Conservation (phyloP, 202 grass and related monocot species). For the Panicum hallii region DNA sequence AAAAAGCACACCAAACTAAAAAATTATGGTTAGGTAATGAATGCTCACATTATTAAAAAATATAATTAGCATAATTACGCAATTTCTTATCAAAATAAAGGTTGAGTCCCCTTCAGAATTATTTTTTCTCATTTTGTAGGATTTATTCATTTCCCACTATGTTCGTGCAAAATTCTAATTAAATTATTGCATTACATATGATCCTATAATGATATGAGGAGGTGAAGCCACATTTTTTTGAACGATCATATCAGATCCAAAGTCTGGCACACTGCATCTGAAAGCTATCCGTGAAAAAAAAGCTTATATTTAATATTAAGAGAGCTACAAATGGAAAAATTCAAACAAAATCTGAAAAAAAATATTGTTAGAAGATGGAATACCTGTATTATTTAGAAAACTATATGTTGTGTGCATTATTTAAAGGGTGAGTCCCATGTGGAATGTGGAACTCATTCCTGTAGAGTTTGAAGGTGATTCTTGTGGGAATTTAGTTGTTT, state of each 20-base stretch:
- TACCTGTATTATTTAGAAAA: not conserved
- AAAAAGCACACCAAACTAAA: not conserved
- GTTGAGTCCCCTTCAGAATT: no score
- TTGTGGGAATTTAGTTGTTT: not conserved
- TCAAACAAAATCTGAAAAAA: not conserved
- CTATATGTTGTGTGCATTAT: not conserved
- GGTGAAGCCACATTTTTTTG: not conserved
- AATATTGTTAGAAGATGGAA: not conserved
- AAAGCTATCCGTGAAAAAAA: not conserved
- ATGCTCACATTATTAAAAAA: not conserved
- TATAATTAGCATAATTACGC: not conserved
- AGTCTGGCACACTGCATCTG: not conserved
- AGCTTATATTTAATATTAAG: not conserved
- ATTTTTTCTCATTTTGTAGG: not conserved
- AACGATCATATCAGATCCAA: no score
- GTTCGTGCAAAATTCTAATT: not conserved
- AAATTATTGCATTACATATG: not conserved
- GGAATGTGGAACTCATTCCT: not conserved
- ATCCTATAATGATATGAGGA: not conserved
- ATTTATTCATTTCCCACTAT: not conserved
- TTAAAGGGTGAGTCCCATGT: not conserved
- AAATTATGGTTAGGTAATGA: not conserved
- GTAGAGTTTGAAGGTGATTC: not conserved
- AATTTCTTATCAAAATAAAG: not conserved
- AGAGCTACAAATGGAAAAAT: not conserved